Evolutionary conservation across 1,139 yeast species (phyloP).

Genomic region (Candida tetrigidarum): DNA sequence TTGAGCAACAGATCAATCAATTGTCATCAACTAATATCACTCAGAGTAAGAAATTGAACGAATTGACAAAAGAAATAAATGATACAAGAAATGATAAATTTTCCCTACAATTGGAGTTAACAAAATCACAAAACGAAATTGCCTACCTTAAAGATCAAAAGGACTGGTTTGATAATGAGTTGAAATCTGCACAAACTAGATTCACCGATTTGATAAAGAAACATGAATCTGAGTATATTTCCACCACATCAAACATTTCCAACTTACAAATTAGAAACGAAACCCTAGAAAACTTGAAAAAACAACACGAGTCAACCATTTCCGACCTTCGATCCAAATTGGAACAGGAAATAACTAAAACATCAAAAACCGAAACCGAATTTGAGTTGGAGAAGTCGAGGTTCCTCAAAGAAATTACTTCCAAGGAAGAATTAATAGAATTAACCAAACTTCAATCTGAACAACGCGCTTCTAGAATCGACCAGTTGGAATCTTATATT

Average conservation of each 20-base stretch:
- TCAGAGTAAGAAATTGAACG: conserved; percentile 41
- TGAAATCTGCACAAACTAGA: conserved; percentile 39
- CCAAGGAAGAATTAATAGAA: conserved; percentile 65
- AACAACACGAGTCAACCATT: conserved; percentile 22
- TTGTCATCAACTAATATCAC: conserved; percentile 55
- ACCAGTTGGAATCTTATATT: conserved; percentile 49
- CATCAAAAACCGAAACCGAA: conserved; percentile 31
- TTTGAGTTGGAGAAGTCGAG: conserved; percentile 49
- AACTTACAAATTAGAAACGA: conserved; percentile 31
- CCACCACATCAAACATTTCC: conserved; percentile 33
- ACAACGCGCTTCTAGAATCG: conserved; percentile 50
- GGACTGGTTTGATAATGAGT: conserved; percentile 54
- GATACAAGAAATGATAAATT: conserved; percentile 41
- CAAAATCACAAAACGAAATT: conserved; percentile 42
- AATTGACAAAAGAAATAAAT: conserved; percentile 41
- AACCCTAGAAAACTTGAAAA: conserved; percentile 25
- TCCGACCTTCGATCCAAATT: conserved; percentile 31
- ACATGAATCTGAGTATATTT: conserved; percentile 40
- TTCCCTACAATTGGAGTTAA: conserved; percentile 44
- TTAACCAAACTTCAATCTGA: conserved; percentile 57
- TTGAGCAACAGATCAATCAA: conserved; percentile 39
- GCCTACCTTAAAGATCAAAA: conserved; percentile 40
- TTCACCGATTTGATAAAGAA: conserved; percentile 45
- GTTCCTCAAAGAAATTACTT: conserved; percentile 62
- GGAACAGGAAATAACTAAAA: conserved; percentile 48